Percentiles rank a stretch among this genome's conserved stretches.
Conservation (phyloP, 352 stramenopile species). For the Globisporangium paddicum region DNA sequence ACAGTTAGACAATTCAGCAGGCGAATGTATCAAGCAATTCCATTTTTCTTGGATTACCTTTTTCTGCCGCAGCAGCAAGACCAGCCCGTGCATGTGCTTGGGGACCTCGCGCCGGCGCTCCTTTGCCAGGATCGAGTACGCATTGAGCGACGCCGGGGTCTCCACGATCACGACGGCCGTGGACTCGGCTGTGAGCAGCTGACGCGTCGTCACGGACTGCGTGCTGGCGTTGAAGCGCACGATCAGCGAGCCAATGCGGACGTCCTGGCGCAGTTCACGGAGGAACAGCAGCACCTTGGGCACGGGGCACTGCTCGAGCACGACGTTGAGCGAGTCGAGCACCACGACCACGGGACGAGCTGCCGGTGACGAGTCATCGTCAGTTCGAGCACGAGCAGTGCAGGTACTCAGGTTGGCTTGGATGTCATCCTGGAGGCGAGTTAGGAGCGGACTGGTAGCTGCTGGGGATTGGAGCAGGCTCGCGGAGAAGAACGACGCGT, state of each 20-base stretch:
- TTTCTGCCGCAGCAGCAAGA: constrained; percentile 55
- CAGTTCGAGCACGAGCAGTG: neutral
- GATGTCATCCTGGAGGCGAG: constrained; percentile 27
- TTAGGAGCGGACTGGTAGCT: constrained; percentile 13
- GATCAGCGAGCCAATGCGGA: constrained; percentile 39
- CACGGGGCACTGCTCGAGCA: constrained; percentile 49
- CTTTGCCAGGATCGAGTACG: constrained; percentile 55
- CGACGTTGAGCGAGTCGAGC: constrained; percentile 59
- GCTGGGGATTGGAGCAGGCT: neutral
- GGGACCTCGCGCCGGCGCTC: constrained; percentile 59
- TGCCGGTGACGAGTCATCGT: neutral
- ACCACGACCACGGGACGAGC: constrained; percentile 45
- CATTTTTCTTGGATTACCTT: constrained; percentile 29
- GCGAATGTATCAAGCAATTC: neutral
- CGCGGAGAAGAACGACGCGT: constrained; percentile 21
- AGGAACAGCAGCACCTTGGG: constrained; percentile 40
- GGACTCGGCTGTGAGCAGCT: constrained; percentile 31
- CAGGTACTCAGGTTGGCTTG: constrained; percentile 15
- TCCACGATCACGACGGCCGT: constrained; percentile 55
- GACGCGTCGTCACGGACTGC: constrained; percentile 12
- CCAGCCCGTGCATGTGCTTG: constrained; percentile 48
- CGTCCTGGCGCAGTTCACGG: constrained; percentile 22
- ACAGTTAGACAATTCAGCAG: neutral
- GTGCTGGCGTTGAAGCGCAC: constrained; percentile 39
- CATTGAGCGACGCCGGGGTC: constrained; percentile 40